These are phyloP conservation scores for Jaltomata sinuosa DNA, from an alignment of 257 asterid genomes.

Conservation along the genomic window DNA sequence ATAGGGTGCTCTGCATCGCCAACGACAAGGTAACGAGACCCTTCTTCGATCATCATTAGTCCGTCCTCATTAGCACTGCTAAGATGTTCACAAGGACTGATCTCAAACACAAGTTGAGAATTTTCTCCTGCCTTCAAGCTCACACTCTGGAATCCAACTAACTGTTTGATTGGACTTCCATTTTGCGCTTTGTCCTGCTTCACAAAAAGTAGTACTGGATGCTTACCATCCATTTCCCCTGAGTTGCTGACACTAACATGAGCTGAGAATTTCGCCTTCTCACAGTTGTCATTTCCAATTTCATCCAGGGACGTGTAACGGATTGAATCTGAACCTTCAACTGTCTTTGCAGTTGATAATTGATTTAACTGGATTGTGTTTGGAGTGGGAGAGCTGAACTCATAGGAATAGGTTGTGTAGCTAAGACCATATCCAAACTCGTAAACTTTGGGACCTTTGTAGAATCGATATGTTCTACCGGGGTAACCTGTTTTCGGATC, in stretches of 20 bases:
- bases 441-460: slow-evolving; percentile 55
- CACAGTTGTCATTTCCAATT: slow-evolving; percentile 35
- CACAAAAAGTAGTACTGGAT: slow-evolving; percentile 52
- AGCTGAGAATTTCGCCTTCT: slow-evolving; percentile 41
- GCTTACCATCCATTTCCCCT: slow-evolving; percentile 50
- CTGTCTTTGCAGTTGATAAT: not conserved
- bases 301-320: slow-evolving; percentile 28
- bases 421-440: slow-evolving; percentile 74
- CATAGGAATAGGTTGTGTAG: slow-evolving; percentile 52
- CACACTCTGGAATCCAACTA: slow-evolving; percentile 61
- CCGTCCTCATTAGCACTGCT: slow-evolving; percentile 61
- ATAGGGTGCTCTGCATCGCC: slow-evolving; percentile 50
- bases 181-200: slow-evolving; percentile 11
- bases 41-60: slow-evolving; percentile 57
- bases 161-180: slow-evolving; percentile 34
- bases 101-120: slow-evolving; percentile 28
- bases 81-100: slow-evolving; percentile 72
- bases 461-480: slow-evolving; percentile 69
- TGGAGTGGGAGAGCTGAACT: slow-evolving; percentile 35
- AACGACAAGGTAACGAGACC: slow-evolving; percentile 38
- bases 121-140: slow-evolving; percentile 35
- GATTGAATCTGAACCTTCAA: slow-evolving; percentile 5
- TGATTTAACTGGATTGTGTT: slow-evolving; percentile 38
- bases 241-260: slow-evolving; percentile 44
- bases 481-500: slow-evolving; percentile 55